phyloP scores from a whole-genome alignment of 176 grass and related monocot species.

The Eragrostis nindensis region DNA sequence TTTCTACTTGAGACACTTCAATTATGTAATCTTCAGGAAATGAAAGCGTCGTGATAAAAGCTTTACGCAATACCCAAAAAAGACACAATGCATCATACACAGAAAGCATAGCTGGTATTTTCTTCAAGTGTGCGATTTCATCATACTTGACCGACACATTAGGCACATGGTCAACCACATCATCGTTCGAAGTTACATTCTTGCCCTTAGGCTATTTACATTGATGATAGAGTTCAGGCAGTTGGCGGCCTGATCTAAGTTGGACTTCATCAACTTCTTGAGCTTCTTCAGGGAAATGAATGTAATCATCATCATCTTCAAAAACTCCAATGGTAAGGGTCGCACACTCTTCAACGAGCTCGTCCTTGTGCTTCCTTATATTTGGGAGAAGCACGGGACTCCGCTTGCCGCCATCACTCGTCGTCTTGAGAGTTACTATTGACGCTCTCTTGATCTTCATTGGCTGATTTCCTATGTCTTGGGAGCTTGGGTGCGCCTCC shows the following conservation, averaged over 20 bases:
- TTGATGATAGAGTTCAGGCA: neutral
- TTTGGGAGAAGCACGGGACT: neutral
- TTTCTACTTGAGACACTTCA: neutral
- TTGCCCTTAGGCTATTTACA: too few relatives aligned
- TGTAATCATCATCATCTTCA: neutral
- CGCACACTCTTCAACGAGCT: neutral
- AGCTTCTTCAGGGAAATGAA: neutral
- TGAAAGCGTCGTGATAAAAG: neutral
- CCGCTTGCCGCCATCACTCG: neutral
- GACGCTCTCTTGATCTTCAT: neutral
- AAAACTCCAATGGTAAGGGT: neutral
- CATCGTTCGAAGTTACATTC: neutral
- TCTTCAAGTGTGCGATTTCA: neutral
- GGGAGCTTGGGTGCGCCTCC: too few relatives aligned
- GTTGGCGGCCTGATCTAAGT: conserved; percentile 10
- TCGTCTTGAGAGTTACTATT: neutral
- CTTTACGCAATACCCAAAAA: neutral
- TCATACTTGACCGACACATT: conserved; percentile 15
- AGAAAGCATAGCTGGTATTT: conserved; percentile 25
- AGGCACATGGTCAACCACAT: neutral
- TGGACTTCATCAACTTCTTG: neutral
- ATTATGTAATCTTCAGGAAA: neutral
- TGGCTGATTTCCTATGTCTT: neutral
- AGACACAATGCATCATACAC: conserved; percentile 22
- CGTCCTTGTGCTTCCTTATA: neutral